phyloP scores from a whole-genome alignment of 2,329 filamentous ascomycete species.

The Neocatenulostroma microsporum region DNA sequence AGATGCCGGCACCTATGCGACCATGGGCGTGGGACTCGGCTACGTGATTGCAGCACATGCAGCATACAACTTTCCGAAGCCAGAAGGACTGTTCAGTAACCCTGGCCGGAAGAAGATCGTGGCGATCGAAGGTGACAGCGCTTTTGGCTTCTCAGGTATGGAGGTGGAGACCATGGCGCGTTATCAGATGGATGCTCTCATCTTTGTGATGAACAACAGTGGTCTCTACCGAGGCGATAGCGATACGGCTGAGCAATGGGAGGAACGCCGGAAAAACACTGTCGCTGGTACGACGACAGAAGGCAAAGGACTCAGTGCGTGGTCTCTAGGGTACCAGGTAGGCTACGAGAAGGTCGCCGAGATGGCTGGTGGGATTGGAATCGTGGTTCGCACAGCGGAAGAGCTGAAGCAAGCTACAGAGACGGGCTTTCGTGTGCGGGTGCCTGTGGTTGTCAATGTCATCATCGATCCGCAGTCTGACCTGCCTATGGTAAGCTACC shows the following conservation, averaged over 20 bases:
- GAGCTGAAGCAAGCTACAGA: constrained; percentile 46
- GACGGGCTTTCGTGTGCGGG: constrained; percentile 42
- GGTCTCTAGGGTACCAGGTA: constrained; percentile 43
- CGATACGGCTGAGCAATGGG: constrained; percentile 36
- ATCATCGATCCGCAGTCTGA: constrained; percentile 40
- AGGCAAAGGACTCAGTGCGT: constrained; percentile 43
- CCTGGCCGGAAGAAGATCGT: constrained; percentile 45
- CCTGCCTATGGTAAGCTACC: constrained; percentile 19
- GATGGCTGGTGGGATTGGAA: constrained; percentile 49
- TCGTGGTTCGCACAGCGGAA: constrained; percentile 44
- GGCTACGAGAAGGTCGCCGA: constrained; percentile 49
- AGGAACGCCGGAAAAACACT: constrained; percentile 38
- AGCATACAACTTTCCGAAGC: constrained; percentile 44
- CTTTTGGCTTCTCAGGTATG: constrained; percentile 49
- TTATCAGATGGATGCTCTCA: constrained; percentile 47
- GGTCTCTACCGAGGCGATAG: constrained; percentile 34
- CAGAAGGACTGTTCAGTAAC: constrained; percentile 28
- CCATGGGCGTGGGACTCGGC: constrained; percentile 52
- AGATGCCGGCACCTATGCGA: constrained; percentile 52
- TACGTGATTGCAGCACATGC: constrained; percentile 51
- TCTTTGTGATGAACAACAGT: constrained; percentile 48
- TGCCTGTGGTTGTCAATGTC: constrained; percentile 48
- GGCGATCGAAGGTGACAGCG: constrained; percentile 49
- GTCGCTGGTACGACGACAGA: constrained; percentile 24
- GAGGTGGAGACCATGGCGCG: constrained; percentile 52